These are phyloP conservation scores for Chaetomiaceae sp. DNA, from an alignment of 2,329 filamentous ascomycete species.

Conservation along the genomic window DNA sequence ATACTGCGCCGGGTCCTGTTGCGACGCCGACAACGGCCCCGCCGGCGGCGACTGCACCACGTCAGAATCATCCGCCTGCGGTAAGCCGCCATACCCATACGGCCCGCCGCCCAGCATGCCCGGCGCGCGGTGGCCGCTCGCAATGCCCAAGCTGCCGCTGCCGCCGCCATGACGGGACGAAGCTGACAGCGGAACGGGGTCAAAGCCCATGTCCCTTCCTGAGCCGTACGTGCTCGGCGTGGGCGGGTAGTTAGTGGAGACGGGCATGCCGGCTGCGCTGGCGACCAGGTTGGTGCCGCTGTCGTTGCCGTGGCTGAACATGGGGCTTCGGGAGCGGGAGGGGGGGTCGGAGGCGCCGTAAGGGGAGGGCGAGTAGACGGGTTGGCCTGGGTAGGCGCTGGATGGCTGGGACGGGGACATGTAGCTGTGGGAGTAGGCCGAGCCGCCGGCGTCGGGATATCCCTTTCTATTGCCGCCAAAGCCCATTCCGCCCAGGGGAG, in stretches of 20 bases:
- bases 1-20: conserved; percentile 49
- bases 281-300: conserved; percentile 51
- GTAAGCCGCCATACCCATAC: conserved; percentile 55
- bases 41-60: conserved; percentile 29
- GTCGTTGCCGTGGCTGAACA: conserved; percentile 47
- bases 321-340: conserved; percentile 40
- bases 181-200: neutral
- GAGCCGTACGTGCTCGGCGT: conserved; percentile 20
- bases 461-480: conserved; percentile 27
- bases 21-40: no score
- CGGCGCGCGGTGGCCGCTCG: conserved; percentile 35
- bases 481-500: conserved; percentile 41
- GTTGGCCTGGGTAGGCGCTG: conserved; percentile 17
- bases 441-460: conserved; percentile 18
- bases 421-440: conserved; percentile 17
- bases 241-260: conserved; percentile 29
- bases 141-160: conserved; percentile 27
- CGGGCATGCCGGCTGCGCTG: conserved; percentile 50
- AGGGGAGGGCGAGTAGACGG: conserved; percentile 12
- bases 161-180: neutral
- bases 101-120: conserved; percentile 56
- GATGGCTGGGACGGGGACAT: neutral
- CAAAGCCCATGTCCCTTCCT: conserved; percentile 23
- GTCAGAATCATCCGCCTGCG: conserved; percentile 46
- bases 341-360: conserved; percentile 11